Conservation (phyloP, 805 yeast species). For the Suhomyces faveliae region DNA sequence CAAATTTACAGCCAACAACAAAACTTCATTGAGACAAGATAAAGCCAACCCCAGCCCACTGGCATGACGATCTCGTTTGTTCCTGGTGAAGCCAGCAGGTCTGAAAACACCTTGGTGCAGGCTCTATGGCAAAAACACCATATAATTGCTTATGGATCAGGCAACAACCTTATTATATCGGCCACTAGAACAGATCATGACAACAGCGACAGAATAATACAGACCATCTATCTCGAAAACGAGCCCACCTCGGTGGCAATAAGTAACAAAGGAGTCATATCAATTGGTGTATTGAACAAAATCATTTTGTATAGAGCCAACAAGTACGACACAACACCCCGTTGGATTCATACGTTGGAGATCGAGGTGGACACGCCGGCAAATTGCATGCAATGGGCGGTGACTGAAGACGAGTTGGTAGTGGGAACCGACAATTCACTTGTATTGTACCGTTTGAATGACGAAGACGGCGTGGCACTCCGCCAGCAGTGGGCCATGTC, state of each 20-base stretch:
- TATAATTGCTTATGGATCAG: conserved; percentile 77
- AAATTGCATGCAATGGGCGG: conserved; percentile 56
- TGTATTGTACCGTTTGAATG: conserved; percentile 51
- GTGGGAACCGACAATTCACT: conserved; percentile 55
- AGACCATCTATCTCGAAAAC: conserved; percentile 67
- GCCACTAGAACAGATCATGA: conserved; percentile 1
- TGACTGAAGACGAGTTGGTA: conserved; percentile 50
- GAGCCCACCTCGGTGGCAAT: conserved; percentile 71
- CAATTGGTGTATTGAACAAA: conserved; percentile 47
- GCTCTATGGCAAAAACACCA: conserved; percentile 65
- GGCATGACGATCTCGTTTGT: conserved; percentile 66
- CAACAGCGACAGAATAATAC: conserved; percentile 44
- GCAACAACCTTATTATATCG: conserved; percentile 69
- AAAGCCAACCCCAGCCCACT: not conserved
- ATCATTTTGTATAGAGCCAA: conserved; percentile 59
- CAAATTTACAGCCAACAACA: not conserved
- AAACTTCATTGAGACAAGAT: too few relatives aligned
- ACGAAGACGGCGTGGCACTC: conserved; percentile 45
- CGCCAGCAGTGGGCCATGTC: conserved; percentile 44
- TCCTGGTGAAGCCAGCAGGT: conserved; percentile 80
- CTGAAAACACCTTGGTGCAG: conserved; percentile 55
- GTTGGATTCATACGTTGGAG: conserved; percentile 44
- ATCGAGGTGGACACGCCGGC: conserved; percentile 28
- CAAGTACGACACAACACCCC: conserved; percentile 41
- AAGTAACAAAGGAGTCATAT: conserved; percentile 59